These are phyloP conservation scores for Lactarius sp. DNA, from an alignment of 768 basidiomycete species.

Conservation along the genomic window DNA sequence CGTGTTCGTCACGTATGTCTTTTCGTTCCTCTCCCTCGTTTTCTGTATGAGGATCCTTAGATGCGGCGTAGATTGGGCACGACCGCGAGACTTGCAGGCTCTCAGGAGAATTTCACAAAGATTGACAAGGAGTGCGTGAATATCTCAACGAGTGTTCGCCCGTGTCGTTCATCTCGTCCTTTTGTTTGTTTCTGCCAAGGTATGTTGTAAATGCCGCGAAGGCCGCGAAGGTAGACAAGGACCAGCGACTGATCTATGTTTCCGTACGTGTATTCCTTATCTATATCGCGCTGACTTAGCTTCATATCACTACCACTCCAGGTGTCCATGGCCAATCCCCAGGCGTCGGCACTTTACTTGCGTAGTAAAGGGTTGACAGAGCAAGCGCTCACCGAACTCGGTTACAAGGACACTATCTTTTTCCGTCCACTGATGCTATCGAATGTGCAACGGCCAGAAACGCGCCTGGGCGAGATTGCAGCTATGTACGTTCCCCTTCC, in stretches of 20 bases:
- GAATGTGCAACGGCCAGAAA: constrained; percentile 6
- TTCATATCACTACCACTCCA: constrained; percentile 26
- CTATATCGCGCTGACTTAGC: background rate
- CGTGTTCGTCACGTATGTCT: constrained; percentile 60
- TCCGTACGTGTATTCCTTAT: constrained; percentile 45
- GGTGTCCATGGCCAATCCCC: constrained; percentile 46
- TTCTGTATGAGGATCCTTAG: background rate
- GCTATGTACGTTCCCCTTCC: background rate
- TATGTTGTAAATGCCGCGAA: constrained; percentile 73
- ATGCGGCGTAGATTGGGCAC: constrained; percentile 52
- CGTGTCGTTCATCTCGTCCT: background rate
- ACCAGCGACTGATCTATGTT: constrained; percentile 64
- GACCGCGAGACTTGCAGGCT: constrained; percentile 53
- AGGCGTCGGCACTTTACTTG: constrained; percentile 48
- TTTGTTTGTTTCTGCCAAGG: constrained; percentile 32
- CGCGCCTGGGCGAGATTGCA: background rate
- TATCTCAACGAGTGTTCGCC: no score
- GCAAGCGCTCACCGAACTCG: constrained; percentile 55
- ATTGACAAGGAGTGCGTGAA: constrained; percentile 66
- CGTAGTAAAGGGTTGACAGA: constrained; percentile 75
- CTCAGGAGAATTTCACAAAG: constrained; percentile 62
- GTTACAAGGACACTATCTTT: constrained; percentile 65
- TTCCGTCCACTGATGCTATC: constrained; percentile 57
- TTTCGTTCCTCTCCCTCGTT: no score
- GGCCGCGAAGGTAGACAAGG: constrained; percentile 43